Evolutionary conservation across 2,329 filamentous ascomycete species (phyloP).

Genomic region (Salinomyces thailandicus): DNA sequence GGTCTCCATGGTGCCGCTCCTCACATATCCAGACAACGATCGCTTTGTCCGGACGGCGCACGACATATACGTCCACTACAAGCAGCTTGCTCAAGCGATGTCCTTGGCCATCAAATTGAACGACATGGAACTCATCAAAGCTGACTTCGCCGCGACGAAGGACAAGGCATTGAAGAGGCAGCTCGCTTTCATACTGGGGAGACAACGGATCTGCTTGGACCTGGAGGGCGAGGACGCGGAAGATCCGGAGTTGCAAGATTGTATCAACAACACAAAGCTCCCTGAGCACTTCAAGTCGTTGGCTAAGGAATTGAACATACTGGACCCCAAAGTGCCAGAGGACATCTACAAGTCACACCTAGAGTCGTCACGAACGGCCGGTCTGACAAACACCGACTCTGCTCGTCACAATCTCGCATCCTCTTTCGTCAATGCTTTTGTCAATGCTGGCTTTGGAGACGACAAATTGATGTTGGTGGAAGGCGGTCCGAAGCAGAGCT

Average conservation of each 20-base stretch:
- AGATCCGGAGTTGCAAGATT: slow-evolving; percentile 66
- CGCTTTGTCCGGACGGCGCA: slow-evolving; percentile 89
- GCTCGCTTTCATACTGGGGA: slow-evolving; percentile 82
- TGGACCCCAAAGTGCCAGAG: slow-evolving; percentile 92
- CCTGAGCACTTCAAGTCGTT: slow-evolving; percentile 88
- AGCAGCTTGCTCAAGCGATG: slow-evolving; percentile 87
- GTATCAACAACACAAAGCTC: slow-evolving; percentile 75
- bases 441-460: slow-evolving; percentile 87
- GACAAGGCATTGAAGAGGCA: slow-evolving; percentile 84
- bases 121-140: slow-evolving; percentile 64
- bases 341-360: slow-evolving; percentile 99
- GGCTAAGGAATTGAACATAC: slow-evolving; percentile 89
- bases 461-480: slow-evolving; percentile 97
- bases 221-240: slow-evolving; percentile 56
- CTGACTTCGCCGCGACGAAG: slow-evolving; percentile 67
- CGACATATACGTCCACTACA: slow-evolving; percentile 85
- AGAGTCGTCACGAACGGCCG: slow-evolving; percentile 85
- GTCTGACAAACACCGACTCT: slow-evolving; percentile 89
- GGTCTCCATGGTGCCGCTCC: slow-evolving; percentile 95
- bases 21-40: slow-evolving; percentile 96
- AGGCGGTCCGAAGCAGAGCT: slow-evolving; percentile 69
- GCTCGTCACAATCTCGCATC: slow-evolving; percentile 91
- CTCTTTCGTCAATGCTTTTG: slow-evolving; percentile 92
- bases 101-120: slow-evolving; percentile 89
- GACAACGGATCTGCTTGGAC: slow-evolving; percentile 80